Evolutionary conservation across 2,329 filamentous ascomycete genomes (phyloP).

Genomic region (Fusarium chaquense): DNA sequence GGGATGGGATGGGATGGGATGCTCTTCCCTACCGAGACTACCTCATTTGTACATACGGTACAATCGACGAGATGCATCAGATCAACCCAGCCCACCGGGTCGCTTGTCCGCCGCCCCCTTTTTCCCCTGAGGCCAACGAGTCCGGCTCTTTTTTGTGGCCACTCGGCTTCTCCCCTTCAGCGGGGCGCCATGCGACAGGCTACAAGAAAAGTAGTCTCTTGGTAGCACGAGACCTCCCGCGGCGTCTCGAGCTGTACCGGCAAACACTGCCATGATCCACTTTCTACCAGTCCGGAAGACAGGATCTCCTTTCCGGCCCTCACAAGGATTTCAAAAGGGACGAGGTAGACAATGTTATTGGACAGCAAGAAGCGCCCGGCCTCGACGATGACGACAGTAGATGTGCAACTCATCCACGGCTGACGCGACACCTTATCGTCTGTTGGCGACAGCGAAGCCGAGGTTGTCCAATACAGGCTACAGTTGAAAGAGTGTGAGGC

Average conservation of each 20-base stretch:
- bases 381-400: conserved; percentile 45
- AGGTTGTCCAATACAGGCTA: conserved; percentile 26
- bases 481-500: not conserved
- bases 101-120: conserved; percentile 47
- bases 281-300: conserved; percentile 42
- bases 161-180: conserved; percentile 48
- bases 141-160: conserved; percentile 32
- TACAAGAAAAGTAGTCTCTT: conserved; percentile 41
- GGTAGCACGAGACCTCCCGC: conserved; percentile 41
- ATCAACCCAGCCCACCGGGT: conserved; percentile 50
- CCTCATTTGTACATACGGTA: conserved; percentile 32
- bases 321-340: conserved; percentile 34
- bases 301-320: conserved; percentile 43
- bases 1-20: conserved; percentile 15
- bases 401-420: conserved; percentile 40
- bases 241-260: conserved; percentile 38
- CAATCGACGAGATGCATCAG: conserved; percentile 47
- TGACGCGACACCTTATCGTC: conserved; percentile 40
- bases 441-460: conserved; percentile 30
- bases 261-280: conserved; percentile 41
- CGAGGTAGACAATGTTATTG: conserved; percentile 34
- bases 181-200: conserved; percentile 48
- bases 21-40: conserved; percentile 32
- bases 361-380: conserved; percentile 36
- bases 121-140: conserved; percentile 46